phyloP scores from a whole-genome alignment of 129 eudicot species.

The Arctium lappa region DNA sequence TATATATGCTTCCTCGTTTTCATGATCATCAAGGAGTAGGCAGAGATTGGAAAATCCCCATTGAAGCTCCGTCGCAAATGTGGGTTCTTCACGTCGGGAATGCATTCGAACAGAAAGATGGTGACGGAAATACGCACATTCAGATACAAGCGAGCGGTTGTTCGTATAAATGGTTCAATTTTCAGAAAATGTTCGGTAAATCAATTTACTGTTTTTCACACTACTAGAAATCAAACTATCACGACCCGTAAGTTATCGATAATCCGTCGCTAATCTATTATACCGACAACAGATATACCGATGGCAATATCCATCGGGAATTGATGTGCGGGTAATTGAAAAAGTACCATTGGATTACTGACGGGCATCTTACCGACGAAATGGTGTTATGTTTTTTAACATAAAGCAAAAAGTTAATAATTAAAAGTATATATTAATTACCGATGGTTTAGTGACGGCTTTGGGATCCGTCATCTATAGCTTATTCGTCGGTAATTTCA shows the following conservation, averaged over 20 bases:
- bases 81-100: conserved; percentile 93
- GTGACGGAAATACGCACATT: conserved; percentile 47
- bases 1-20: conserved; percentile 83
- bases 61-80: conserved; percentile 86
- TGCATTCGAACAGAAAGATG: conserved; percentile 58
- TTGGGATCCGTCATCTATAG: not conserved
- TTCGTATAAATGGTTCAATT: conserved; percentile 89
- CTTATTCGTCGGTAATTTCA: too few relatives aligned
- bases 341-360: not conserved
- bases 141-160: conserved; percentile 82
- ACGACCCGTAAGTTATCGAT: not conserved
- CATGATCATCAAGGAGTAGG: not conserved
- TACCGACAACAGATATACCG: not conserved
- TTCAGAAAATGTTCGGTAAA: conserved; percentile 91
- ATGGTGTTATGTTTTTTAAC: not conserved
- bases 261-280: not conserved
- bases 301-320: not conserved
- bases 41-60: conserved; percentile 73
- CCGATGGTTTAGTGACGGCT: not conserved
- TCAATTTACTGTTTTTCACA: not conserved
- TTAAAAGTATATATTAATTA: too few relatives aligned
- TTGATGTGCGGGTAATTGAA: not conserved
- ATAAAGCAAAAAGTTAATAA: not conserved
- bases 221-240: not conserved
- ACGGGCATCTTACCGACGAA: too few relatives aligned